Conservation (phyloP, 2,329 filamentous ascomycete species). For the Colletotrichum navitas region DNA sequence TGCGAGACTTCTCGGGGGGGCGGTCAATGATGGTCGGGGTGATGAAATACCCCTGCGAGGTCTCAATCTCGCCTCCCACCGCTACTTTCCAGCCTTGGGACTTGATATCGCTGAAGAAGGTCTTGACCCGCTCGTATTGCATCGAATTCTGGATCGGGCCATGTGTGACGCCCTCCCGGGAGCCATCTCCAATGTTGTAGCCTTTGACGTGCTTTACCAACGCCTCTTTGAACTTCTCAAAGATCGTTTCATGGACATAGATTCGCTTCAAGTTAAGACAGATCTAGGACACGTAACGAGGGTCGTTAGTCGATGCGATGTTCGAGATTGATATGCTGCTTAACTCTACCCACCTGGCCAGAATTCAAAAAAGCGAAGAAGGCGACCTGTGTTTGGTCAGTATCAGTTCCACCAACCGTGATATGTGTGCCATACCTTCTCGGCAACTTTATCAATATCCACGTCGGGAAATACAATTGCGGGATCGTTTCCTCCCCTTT, state of each 20-base stretch:
- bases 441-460: conserved; percentile 56
- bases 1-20: conserved; percentile 24
- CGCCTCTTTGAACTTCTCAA: conserved; percentile 20
- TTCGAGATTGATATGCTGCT: neutral
- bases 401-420: too few relatives aligned
- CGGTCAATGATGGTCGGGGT: conserved; percentile 28
- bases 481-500: conserved; percentile 68
- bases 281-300: neutral
- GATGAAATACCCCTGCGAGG: conserved; percentile 27
- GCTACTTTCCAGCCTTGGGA: conserved; percentile 35
- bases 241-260: conserved; percentile 34
- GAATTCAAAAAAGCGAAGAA: conserved; percentile 28
- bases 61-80: conserved; percentile 20
- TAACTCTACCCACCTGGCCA: neutral
- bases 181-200: conserved; percentile 61
- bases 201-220: conserved; percentile 44
- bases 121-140: conserved; percentile 60
- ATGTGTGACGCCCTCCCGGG: conserved; percentile 45
- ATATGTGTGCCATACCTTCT: conserved; percentile 48
- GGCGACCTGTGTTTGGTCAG: neutral
- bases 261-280: conserved; percentile 46
- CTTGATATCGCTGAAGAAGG: conserved; percentile 31
- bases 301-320: neutral
- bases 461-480: conserved; percentile 70
- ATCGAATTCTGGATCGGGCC: conserved; percentile 74